Base-by-base conservation (phyloP, 2,329 filamentous ascomycete species). In the Exophiala sideris region DNA sequence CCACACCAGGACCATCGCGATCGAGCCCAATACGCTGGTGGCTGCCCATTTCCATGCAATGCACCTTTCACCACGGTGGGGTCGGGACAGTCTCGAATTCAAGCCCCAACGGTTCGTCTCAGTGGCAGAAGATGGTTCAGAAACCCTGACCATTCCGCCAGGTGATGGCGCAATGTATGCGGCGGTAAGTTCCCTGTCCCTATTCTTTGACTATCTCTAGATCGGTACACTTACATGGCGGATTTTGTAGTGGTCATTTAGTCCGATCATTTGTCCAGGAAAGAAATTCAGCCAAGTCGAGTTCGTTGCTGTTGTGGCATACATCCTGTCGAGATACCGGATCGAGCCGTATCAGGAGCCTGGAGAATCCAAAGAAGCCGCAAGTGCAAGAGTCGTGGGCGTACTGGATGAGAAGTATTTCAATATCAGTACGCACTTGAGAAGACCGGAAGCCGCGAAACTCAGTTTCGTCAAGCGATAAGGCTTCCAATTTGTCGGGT, bases 271-370 rank as follows among this genome's bases (percentile, higher is more conserved):
- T 10, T 70, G 69, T 50, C 66, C 66, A 5, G 68, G 69, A 1
- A 64, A 64, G 41, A 67, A 65, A 48, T 68, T 71, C 55, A 62
- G 64, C 8, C 68, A 70, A 52, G 68, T 70, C 10, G 68, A 70
- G 39, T 63, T 66, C 47, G 67, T 67, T 7, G 67, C 66, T 16
- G 63, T 65, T 5, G 45, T 70, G 24, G 62, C 58, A 18, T n/a
- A 21, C 4, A n/a, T 52, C 9, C 14, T 56, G 7, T 48, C n/a
- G 11, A 45, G 16, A 20, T 50, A 45, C 16, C 18, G 45, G n/a
- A 36, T 50, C 39, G 48, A 50, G 33, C 21, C 38, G n/a, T 4
- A 20, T 12, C 12, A 20, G 14, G 9, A 40, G 12, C 8, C n/a
- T 16, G 16, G 46, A 12, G 38, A 50, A 39, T 36, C 33, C 8